Percentiles rank a stretch among this genome's conserved stretches.
These are phyloP conservation scores for Coniochaeta sp. DNA, from an alignment of 2,329 filamentous ascomycete genomes.

Conservation along the genomic window DNA sequence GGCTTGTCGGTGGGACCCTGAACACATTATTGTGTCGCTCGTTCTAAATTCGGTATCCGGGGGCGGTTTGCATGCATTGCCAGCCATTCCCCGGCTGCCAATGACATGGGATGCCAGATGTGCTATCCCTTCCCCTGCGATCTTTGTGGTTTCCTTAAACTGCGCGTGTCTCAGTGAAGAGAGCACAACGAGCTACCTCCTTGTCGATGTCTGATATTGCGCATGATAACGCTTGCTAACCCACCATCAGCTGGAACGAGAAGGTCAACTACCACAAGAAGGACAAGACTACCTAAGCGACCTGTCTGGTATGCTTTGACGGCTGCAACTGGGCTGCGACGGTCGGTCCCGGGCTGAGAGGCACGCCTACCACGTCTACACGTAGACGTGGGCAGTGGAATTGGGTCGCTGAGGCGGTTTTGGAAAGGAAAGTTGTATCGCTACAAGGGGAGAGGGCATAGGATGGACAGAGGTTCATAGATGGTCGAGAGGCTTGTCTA, in stretches of 20 bases:
- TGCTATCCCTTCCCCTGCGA: too few relatives aligned
- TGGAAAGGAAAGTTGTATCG: conserved; percentile 1
- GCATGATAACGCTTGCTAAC: too few relatives aligned
- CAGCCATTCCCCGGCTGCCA: too few relatives aligned
- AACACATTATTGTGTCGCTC: too few relatives aligned
- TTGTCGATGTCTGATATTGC: too few relatives aligned
- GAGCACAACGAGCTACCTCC: too few relatives aligned
- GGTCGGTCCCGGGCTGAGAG: background rate
- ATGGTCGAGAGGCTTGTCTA: background rate
- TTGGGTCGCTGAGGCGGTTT: background rate
- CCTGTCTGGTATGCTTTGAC: background rate
- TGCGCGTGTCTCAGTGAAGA: too few relatives aligned
- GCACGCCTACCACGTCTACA: background rate
- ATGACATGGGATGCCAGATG: too few relatives aligned
- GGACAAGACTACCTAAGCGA: conserved; percentile 55
- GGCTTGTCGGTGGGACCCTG: too few relatives aligned
- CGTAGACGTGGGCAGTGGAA: background rate
- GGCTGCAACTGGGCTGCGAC: background rate
- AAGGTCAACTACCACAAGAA: conserved; percentile 96
- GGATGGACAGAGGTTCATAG: background rate
- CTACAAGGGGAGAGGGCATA: background rate
- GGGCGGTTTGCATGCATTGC: too few relatives aligned
- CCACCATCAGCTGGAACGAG: conserved; percentile 73
- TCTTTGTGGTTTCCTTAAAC: too few relatives aligned
- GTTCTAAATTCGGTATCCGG: too few relatives aligned